These are phyloP conservation scores for Backusella morwellensis DNA, from an alignment of 192 early-diverging fungal genomes.

Conservation along the genomic window DNA sequence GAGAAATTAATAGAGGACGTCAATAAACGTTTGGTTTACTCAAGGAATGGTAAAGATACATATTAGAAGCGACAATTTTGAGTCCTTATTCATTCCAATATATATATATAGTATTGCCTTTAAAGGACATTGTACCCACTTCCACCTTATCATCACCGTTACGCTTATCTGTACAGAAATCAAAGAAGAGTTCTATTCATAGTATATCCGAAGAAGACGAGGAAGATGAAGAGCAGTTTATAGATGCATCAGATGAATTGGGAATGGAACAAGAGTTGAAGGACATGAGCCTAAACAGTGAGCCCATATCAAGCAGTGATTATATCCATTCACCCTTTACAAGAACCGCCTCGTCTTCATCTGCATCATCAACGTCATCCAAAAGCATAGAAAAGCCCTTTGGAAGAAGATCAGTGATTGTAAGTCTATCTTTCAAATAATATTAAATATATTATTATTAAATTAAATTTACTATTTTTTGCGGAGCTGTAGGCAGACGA, in stretches of 20 bases:
- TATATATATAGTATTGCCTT: neutral
- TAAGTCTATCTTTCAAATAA: neutral
- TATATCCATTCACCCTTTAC: neutral
- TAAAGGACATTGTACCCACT: conserved; percentile 3
- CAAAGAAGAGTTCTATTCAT: neutral
- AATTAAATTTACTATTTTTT: neutral
- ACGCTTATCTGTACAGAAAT: neutral
- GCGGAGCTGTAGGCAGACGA: conserved; percentile 3
- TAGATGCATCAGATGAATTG: neutral
- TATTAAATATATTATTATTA: no score
- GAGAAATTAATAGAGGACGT: conserved; percentile 18
- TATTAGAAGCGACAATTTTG: no score
- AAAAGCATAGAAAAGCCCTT: conserved; percentile 2
- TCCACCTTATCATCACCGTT: neutral
- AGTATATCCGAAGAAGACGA: neutral
- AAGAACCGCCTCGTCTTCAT: neutral
- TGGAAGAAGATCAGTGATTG: conserved; percentile 7
- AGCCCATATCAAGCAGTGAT: neutral
- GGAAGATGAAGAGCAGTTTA: neutral
- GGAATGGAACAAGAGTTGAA: neutral
- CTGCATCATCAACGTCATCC: neutral
- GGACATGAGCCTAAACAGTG: neutral
- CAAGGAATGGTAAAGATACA: conserved; percentile 12
- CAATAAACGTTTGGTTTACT: conserved; percentile 3
- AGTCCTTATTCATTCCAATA: neutral